phyloP scores from a whole-genome alignment of 2,329 filamentous ascomycete species.

The Pyricularia pennisetigena region DNA sequence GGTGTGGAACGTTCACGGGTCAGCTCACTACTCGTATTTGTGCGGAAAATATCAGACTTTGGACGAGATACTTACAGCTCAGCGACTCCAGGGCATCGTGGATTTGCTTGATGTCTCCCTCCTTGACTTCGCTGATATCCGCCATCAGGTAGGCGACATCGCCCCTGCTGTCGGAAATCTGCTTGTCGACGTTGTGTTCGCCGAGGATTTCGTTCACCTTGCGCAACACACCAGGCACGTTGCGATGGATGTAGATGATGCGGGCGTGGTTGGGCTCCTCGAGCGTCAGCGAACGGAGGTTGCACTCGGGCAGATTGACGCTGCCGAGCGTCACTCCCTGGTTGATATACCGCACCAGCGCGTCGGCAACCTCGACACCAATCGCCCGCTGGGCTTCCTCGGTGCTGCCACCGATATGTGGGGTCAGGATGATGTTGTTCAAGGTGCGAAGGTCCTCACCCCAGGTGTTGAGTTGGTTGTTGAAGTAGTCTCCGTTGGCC shows the following conservation, averaged over 20 bases:
- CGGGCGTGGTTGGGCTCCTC: conserved; percentile 86
- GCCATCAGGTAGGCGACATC: conserved; percentile 97
- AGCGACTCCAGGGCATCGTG: conserved; percentile 74
- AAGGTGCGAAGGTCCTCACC: conserved; percentile 73
- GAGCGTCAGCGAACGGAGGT: conserved; percentile 77
- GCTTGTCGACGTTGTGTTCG: conserved; percentile 97
- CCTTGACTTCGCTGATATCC: conserved; percentile 81
- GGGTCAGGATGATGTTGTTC: conserved; percentile 90
- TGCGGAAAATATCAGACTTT: conserved; percentile 2
- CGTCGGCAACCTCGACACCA: conserved; percentile 82
- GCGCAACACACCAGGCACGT: conserved; percentile 88
- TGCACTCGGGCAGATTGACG: conserved; percentile 95
- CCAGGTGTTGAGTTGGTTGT: conserved; percentile 72
- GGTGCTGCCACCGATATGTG: conserved; percentile 94
- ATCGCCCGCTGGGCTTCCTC: conserved; percentile 97
- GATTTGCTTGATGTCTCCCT: conserved; percentile 74
- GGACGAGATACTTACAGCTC: conserved; percentile 50
- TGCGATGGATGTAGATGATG: conserved; percentile 93
- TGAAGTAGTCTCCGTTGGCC: conserved; percentile 94
- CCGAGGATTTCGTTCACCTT: conserved; percentile 92
- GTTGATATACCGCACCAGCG: conserved; percentile 90
- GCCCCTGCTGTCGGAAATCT: conserved; percentile 91
- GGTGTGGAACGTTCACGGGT: not conserved
- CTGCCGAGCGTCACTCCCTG: conserved; percentile 84
- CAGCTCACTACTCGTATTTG: not conserved